Percentiles rank a stretch among this genome's conserved stretches.
These are phyloP conservation scores for Cordia subcordata DNA, from an alignment of 257 asterid genomes.

Conservation along the genomic window DNA sequence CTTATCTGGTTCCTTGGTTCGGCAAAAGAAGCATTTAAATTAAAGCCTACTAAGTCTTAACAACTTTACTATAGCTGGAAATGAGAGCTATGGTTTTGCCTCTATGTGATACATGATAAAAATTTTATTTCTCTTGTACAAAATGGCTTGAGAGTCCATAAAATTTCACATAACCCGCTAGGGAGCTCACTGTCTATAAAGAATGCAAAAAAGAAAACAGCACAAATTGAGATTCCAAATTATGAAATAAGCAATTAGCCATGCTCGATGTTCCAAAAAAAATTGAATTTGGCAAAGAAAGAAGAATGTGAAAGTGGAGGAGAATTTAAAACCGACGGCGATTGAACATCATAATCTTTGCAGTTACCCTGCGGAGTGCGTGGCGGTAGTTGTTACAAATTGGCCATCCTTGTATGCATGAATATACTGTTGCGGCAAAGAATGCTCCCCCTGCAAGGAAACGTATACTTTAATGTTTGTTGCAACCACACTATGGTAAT, in stretches of 20 bases:
- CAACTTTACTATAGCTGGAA: no score
- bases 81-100: no score
- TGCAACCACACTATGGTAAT: no score
- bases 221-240: not conserved
- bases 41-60: no score
- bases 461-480: not conserved
- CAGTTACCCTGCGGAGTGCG: constrained; percentile 85
- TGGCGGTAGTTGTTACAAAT: constrained; percentile 72
- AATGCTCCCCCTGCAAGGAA: constrained; percentile 69
- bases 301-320: not conserved
- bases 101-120: no score
- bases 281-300: not conserved
- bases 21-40: no score
- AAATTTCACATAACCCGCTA: not conserved
- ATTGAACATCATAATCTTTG: not conserved
- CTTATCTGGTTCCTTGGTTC: no score
- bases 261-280: not conserved
- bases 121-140: no score
- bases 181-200: not conserved
- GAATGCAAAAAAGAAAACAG: constrained; percentile 9
- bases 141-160: no score
- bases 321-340: not conserved
- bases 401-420: constrained; percentile 77
- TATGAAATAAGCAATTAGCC: not conserved
- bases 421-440: constrained; percentile 85